Evolutionary conservation across 495 filamentous ascomycete genomes (phyloP).

Genomic region (Talaromyces liani): DNA sequence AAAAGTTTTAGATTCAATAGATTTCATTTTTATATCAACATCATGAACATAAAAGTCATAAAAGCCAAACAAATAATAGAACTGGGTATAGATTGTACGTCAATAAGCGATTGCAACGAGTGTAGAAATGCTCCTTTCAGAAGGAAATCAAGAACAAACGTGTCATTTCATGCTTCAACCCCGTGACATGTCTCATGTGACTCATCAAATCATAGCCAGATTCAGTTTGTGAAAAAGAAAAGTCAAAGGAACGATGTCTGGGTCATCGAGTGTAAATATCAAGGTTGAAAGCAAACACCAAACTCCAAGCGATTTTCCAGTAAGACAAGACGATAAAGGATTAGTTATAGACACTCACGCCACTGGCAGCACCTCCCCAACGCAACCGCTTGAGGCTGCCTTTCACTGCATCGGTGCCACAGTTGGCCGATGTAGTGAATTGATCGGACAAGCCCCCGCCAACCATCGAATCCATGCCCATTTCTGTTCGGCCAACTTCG

Average conservation of each 20-base stretch:
- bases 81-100: background rate
- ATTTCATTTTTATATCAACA: background rate
- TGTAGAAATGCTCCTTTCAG: background rate
- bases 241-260: background rate
- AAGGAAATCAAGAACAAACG: background rate
- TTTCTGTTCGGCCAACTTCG: slow-evolving; percentile 69
- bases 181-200: background rate
- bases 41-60: background rate
- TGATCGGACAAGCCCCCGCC: slow-evolving; percentile 19
- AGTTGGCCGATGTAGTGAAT: slow-evolving; percentile 26
- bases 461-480: slow-evolving; percentile 27
- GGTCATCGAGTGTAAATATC: background rate
- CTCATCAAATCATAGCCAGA: background rate
- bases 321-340: background rate
- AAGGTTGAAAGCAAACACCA: background rate
- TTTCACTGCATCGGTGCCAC: slow-evolving; percentile 37
- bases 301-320: background rate
- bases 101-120: background rate
- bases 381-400: slow-evolving; percentile 36
- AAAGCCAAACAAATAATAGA: background rate
- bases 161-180: background rate
- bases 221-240: background rate
- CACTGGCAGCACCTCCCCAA: slow-evolving; percentile 33
- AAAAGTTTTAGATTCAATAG: background rate
- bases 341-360: slow-evolving; percentile 16